Conservation (phyloP, 306 rosid species). For the Dryas octopetala region DNA sequence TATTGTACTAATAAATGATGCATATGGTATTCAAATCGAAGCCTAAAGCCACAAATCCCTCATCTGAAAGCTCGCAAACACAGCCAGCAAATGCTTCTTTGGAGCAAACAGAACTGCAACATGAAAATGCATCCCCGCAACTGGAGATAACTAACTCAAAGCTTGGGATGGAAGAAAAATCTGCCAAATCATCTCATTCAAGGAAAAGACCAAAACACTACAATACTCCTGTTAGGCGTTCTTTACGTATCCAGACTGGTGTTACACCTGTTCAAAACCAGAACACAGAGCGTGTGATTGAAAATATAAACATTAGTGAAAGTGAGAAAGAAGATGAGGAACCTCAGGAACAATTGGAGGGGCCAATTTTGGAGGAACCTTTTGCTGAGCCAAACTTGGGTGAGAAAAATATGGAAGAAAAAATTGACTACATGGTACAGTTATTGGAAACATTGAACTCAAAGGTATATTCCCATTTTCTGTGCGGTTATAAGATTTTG, state of each 20-base stretch:
- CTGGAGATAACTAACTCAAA: slow-evolving; percentile 10
- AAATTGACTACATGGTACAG: slow-evolving; percentile 37
- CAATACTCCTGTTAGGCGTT: slow-evolving; percentile 44
- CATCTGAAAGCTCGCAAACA: slow-evolving; percentile 6
- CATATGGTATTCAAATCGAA: not conserved
- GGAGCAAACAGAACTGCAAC: slow-evolving; percentile 12
- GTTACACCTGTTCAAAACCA: slow-evolving; percentile 1
- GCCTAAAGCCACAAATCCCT: not conserved
- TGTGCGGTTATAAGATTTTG: not conserved
- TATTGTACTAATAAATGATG: not conserved
- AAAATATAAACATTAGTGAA: slow-evolving; percentile 29
- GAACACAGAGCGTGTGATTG: slow-evolving; percentile 25
- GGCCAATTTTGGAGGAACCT: not conserved
- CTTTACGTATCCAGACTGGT: slow-evolving; percentile 43
- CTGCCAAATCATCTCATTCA: slow-evolving; percentile 9
- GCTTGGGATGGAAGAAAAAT: slow-evolving; percentile 24
- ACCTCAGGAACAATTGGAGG: slow-evolving; percentile 29
- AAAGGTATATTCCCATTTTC: slow-evolving; percentile 42
- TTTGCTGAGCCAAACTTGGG: slow-evolving; percentile 11
- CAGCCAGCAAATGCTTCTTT: not conserved
- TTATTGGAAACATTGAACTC: slow-evolving; percentile 40
- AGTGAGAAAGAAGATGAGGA: slow-evolving; percentile 44
- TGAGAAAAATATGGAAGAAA: slow-evolving; percentile 41
- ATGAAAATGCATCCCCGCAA: not conserved
- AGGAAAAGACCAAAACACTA: slow-evolving; percentile 25